phyloP scores from a whole-genome alignment of 2,329 filamentous ascomycete genomes.

The Pseudodiploospora longispora region DNA sequence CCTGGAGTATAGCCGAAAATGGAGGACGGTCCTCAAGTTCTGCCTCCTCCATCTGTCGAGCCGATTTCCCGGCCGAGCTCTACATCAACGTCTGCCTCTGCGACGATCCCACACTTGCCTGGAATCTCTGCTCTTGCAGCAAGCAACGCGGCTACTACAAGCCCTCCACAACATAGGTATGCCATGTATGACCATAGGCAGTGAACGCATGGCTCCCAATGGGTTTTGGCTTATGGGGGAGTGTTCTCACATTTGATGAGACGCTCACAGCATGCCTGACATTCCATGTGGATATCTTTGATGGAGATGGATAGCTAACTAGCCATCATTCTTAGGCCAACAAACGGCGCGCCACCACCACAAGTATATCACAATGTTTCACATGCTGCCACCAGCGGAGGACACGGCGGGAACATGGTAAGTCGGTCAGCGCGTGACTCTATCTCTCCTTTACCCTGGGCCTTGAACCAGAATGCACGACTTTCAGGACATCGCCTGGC shows the following conservation, averaged over 20 bases:
- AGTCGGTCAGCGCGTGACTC: constrained; percentile 14
- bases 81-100: constrained; percentile 37
- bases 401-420: constrained; percentile 32
- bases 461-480: not conserved
- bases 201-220: no score
- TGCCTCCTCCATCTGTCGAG: constrained; percentile 34
- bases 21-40: constrained; percentile 37
- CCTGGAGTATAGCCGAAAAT: constrained; percentile 23
- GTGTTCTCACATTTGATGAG: no score
- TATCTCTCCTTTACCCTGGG: constrained; percentile 1
- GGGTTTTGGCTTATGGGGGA: no score
- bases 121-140: constrained; percentile 38
- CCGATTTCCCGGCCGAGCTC: constrained; percentile 43
- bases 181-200: not conserved
- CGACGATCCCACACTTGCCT: constrained; percentile 35
- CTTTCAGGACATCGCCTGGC: no score
- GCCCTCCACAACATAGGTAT: constrained; percentile 31
- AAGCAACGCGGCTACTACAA: constrained; percentile 25
- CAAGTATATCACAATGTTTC: constrained; percentile 17
- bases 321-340: constrained; percentile 2
- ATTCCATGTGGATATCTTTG: no score
- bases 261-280: no score
- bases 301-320: no score
- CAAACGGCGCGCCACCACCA: constrained; percentile 3
- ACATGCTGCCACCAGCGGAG: constrained; percentile 32